These are phyloP conservation scores for Sporisorium iseilematis-ciliati DNA, from an alignment of 1,284 basidiomycete genomes.

Conservation along the genomic window DNA sequence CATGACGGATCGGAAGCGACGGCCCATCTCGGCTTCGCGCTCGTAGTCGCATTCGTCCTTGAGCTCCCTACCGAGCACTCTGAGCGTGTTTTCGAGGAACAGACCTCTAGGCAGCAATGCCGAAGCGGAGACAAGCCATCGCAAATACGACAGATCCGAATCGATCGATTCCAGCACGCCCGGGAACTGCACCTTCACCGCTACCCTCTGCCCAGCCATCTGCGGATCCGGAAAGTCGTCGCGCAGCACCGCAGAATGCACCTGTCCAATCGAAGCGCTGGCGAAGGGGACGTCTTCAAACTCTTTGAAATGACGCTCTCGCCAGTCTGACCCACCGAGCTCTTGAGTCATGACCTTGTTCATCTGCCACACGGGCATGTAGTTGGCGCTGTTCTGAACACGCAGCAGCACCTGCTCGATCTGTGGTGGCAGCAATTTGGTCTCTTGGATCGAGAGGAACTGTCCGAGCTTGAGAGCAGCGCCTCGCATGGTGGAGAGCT, in stretches of 20 bases:
- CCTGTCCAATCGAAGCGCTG: constrained; percentile 96
- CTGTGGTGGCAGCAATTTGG: constrained; percentile 79
- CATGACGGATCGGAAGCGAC: constrained; percentile 73
- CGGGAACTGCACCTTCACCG: constrained; percentile 97
- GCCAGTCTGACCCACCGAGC: constrained; percentile 81
- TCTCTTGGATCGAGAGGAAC: constrained; percentile 93
- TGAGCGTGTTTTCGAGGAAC: constrained; percentile 81
- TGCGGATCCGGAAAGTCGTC: constrained; percentile 49
- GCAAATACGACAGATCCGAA: constrained; percentile 88
- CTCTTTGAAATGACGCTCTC: constrained; percentile 75
- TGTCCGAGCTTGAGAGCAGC: constrained; percentile 97
- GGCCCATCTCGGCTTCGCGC: constrained; percentile 84
- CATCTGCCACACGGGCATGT: constrained; percentile 99
- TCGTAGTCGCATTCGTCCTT: constrained; percentile 93
- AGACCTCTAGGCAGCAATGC: constrained; percentile 85
- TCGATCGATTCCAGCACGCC: constrained; percentile 87
- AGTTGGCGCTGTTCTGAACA: constrained; percentile 95
- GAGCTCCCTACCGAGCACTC: constrained; percentile 90
- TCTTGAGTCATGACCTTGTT: constrained; percentile 82
- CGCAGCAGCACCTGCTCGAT: constrained; percentile 88
- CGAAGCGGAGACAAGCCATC: constrained; percentile 83
- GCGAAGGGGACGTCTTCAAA: constrained; percentile 93
- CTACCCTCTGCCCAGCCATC: constrained; percentile 72
- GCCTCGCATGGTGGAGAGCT: constrained; percentile 92
- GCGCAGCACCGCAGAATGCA: constrained; percentile 81